Percentiles rank a stretch among this genome's conserved stretches.
These are phyloP conservation scores for Mycena citricolor DNA, from an alignment of 1,284 basidiomycete genomes.

Conservation along the genomic window DNA sequence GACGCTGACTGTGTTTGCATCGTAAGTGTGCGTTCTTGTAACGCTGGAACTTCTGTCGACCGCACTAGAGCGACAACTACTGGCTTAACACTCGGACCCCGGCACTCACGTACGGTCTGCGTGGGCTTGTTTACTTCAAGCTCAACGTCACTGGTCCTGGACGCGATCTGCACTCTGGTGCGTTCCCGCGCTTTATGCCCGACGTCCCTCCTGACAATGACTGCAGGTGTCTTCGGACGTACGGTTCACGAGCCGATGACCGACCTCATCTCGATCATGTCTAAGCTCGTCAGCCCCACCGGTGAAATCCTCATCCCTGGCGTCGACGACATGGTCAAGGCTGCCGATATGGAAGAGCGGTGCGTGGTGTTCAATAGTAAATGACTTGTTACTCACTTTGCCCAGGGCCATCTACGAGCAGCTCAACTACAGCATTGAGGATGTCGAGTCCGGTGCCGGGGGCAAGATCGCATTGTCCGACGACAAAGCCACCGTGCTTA, in stretches of 20 bases:
- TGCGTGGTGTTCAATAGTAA: too few relatives aligned
- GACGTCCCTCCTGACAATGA: background rate
- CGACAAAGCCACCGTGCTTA: conserved; percentile 78
- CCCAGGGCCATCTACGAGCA: conserved; percentile 65
- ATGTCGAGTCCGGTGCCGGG: conserved; percentile 83
- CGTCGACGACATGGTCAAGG: conserved; percentile 84
- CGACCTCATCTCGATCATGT: conserved; percentile 77
- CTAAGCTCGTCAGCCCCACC: conserved; percentile 80
- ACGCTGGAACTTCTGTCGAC: background rate
- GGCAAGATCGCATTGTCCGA: conserved; percentile 74
- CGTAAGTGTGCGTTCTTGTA: conserved; percentile 48
- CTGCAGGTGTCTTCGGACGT: conserved; percentile 61
- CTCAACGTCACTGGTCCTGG: conserved; percentile 83
- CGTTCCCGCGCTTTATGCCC: conserved; percentile 26
- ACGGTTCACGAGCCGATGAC: conserved; percentile 91
- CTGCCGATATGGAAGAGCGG: conserved; percentile 78
- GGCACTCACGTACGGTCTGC: conserved; percentile 75
- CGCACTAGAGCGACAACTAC: conserved; percentile 77
- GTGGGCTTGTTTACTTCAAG: conserved; percentile 91
- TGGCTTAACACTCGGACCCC: conserved; percentile 83
- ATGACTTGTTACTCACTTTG: too few relatives aligned
- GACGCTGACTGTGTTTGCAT: conserved; percentile 97
- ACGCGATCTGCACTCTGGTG: conserved; percentile 90
- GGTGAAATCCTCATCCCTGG: conserved; percentile 92
- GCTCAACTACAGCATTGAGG: conserved; percentile 74